phyloP scores from a whole-genome alignment of 1,284 basidiomycete species.

The Irpex rosettiformis region DNA sequence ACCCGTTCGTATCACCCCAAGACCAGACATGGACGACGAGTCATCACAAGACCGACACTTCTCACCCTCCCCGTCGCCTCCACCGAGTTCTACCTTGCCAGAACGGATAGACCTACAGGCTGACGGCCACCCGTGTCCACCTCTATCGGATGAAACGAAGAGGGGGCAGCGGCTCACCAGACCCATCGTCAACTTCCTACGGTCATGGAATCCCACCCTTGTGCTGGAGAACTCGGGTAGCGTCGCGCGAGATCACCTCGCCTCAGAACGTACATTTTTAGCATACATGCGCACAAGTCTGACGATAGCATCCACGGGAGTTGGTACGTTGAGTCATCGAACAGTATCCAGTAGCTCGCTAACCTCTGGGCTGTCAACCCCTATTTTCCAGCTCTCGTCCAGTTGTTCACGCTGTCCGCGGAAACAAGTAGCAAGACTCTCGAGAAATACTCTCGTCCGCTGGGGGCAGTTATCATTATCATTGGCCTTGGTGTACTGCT shows the following conservation, averaged over 20 bases:
- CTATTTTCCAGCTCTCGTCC: conserved; percentile 44
- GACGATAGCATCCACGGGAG: conserved; percentile 51
- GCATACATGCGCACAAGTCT: conserved; percentile 58
- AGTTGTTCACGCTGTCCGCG: conserved; percentile 48
- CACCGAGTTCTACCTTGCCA: too few species aligned
- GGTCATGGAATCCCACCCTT: conserved; percentile 27
- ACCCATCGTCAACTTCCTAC: not conserved
- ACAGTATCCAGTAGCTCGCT: not conserved
- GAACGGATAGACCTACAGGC: too few species aligned
- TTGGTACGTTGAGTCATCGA: conserved; percentile 23
- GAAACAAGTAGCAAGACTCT: conserved; percentile 27
- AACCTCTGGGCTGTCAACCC: not conserved
- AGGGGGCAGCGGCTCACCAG: not conserved
- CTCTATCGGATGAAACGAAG: not conserved
- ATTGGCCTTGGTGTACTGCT: conserved; percentile 48
- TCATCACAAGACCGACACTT: not conserved
- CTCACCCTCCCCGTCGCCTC: too few species aligned
- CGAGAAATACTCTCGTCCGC: conserved; percentile 44
- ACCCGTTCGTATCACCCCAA: not conserved
- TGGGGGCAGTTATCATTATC: conserved; percentile 49
- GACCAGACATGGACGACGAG: not conserved
- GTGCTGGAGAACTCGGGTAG: conserved; percentile 53
- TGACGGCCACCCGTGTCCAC: too few species aligned
- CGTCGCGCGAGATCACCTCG: conserved; percentile 59
- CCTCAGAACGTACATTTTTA: conserved; percentile 53